phyloP scores from a whole-genome alignment of 23 red algal genomes.

The Cyanidiococcus yangmingshanensis region DNA sequence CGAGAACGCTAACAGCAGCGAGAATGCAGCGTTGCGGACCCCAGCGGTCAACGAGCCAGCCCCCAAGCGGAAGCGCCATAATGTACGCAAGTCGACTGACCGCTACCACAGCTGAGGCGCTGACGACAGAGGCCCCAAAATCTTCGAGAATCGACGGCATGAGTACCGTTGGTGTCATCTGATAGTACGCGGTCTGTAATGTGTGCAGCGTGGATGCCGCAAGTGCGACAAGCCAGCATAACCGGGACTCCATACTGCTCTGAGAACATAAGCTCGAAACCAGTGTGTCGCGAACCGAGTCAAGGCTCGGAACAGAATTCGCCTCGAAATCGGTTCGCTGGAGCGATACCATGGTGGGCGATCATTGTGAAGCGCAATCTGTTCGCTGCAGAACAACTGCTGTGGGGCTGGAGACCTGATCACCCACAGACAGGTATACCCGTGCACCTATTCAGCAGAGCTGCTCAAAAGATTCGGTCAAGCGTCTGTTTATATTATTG shows the following conservation, averaged over 20 bases:
- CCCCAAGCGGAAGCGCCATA: conserved; percentile 76
- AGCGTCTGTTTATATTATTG: no score
- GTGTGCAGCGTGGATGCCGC: conserved; percentile 54
- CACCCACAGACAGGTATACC: no score
- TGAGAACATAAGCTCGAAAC: no score
- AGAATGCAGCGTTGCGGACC: conserved; percentile 57
- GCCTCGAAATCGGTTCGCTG: no score
- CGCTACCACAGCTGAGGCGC: conserved; percentile 61
- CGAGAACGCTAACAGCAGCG: conserved; percentile 39
- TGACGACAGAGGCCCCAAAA: conserved; percentile 47
- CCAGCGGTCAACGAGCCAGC: conserved; percentile 60
- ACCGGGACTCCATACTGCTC: background rate
- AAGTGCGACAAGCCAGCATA: conserved; percentile 51
- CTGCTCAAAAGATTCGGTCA: no score
- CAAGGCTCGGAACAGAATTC: no score
- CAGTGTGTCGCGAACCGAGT: no score
- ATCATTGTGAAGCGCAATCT: no score
- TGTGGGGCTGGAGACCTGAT: no score
- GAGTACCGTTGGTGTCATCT: conserved; percentile 89
- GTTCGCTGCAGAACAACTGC: no score
- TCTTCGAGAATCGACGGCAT: conserved; percentile 70
- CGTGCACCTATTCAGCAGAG: no score
- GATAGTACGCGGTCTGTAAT: conserved; percentile 60
- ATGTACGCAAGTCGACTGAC: conserved; percentile 76
- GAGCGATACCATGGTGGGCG: no score